phyloP scores from a whole-genome alignment of 495 filamentous ascomycete genomes.

The Chlorociboria aeruginascens region DNA sequence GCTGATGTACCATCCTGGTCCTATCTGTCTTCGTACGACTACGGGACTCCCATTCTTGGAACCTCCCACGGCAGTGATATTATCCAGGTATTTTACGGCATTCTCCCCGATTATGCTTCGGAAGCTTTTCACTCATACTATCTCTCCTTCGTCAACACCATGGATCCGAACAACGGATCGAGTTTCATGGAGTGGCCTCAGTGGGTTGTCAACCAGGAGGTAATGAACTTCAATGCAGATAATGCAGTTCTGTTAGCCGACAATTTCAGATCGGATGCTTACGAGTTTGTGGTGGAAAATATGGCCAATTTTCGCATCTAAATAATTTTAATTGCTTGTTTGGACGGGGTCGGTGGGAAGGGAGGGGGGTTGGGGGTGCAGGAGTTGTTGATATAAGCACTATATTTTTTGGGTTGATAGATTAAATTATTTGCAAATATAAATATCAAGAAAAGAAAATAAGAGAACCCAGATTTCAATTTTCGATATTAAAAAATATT shows the following conservation, averaged over 20 bases:
- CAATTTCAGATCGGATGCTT: conserved; percentile 41
- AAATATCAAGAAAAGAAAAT: no score
- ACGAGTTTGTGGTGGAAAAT: conserved; percentile 36
- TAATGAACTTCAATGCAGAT: conserved; percentile 46
- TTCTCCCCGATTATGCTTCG: conserved; percentile 38
- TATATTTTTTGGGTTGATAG: no score
- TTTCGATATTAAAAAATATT: no score
- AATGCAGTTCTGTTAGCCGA: conserved; percentile 36
- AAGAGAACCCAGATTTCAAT: no score
- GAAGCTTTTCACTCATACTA: conserved; percentile 48
- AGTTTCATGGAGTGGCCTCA: conserved; percentile 44
- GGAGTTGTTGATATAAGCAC: no score
- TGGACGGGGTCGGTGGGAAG: no score
- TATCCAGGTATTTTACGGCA: conserved; percentile 14
- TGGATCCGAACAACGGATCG: conserved; percentile 47
- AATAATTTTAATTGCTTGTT: no score
- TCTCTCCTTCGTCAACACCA: conserved; percentile 49
- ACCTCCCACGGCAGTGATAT: conserved; percentile 59
- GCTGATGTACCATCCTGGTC: conserved; percentile 43
- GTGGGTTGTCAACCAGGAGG: conserved; percentile 37
- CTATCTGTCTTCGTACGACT: conserved; percentile 56
- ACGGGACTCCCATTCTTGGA: conserved; percentile 55
- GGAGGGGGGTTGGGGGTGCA: no score
- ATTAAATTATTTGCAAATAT: no score
- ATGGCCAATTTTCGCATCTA: conserved; percentile 38